Base-by-base conservation (phyloP, 176 grass and related monocot species). In the Triticum urartu region DNA sequence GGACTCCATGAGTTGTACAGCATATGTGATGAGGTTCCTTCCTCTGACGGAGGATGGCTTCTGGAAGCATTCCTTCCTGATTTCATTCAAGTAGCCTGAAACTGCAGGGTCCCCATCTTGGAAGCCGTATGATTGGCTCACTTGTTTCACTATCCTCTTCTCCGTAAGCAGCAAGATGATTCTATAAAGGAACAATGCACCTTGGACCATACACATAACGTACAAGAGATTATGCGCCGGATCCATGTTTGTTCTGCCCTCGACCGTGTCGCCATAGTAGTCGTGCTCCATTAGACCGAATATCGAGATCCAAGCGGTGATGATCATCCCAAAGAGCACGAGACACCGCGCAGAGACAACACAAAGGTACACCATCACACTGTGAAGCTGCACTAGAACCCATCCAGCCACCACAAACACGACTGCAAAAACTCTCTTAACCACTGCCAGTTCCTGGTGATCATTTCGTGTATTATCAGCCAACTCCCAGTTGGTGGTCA, bases 11-110 rank as follows among this genome's bases (percentile, higher is more conserved):
- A 83, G 33, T 0, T n/a, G n/a, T n/a, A n/a, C n/a, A n/a, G n/a
- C n/a, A n/a, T n/a, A n/a, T n/a, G n/a, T n/a, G n/a, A n/a, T 0
- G 2, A 71, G 32, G 8, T 71, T 72, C 21, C 66, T 59, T 71
- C 4, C 68, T 9, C 9, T 20, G 0, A 4, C n/a, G 0, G 17
- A 83, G 0, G 33, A 72, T 2, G 48, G 50, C 0, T 26, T 52
- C 1, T 83, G 71, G 8, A 3, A 0, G 3, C 61, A 68, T 1
- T 17, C 40, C 2, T 0, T 0, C 4, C 3, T 12, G 43, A 65
- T 54, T 50, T 69, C 36, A 0, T 24, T 0, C 0, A 32, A 0
- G 5, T 68, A 81, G 5, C 18, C 25, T 0, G 0, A 6, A 22
- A 75, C 2, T 26, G 0, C n/a, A 4, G 1, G 2, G 6, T 1